Percentiles rank a stretch among this genome's conserved stretches.
These are phyloP conservation scores for Piloderma croceum DNA, from an alignment of 768 basidiomycete genomes.

Conservation along the genomic window DNA sequence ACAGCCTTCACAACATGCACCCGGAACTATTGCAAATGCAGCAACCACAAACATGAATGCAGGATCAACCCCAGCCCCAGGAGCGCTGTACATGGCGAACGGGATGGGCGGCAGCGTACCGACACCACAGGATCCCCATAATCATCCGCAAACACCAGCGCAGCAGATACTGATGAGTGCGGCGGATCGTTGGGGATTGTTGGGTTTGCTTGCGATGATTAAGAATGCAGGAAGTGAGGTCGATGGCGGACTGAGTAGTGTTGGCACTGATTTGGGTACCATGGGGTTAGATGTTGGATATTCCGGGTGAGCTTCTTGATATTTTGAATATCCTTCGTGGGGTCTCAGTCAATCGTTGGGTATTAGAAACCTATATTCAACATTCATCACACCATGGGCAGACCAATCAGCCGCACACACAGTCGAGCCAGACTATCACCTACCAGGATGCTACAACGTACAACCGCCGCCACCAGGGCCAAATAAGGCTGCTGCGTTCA, in stretches of 20 bases:
- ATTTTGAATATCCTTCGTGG: not conserved
- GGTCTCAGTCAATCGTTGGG: not conserved
- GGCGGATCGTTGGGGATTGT: constrained; percentile 91
- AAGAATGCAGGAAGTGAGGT: constrained; percentile 71
- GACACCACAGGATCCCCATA: constrained; percentile 22
- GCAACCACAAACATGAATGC: constrained; percentile 24
- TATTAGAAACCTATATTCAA: constrained; percentile 76
- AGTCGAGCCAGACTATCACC: constrained; percentile 88
- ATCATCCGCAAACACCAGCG: constrained; percentile 80
- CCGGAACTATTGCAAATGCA: constrained; percentile 21
- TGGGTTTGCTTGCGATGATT: constrained; percentile 82
- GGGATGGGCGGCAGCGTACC: not conserved
- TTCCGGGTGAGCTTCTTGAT: constrained; percentile 58
- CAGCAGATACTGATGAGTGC: constrained; percentile 90
- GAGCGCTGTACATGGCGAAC: constrained; percentile 1
- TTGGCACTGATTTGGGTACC: constrained; percentile 88
- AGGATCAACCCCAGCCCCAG: constrained; percentile 33
- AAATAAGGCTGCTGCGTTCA: constrained; percentile 75
- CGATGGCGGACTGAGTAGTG: constrained; percentile 74
- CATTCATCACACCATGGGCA: constrained; percentile 95
- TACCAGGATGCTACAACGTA: constrained; percentile 90
- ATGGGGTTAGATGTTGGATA: constrained; percentile 88
- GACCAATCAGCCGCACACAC: constrained; percentile 80
- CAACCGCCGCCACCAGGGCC: constrained; percentile 82
- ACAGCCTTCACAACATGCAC: constrained; percentile 31